phyloP scores from a whole-genome alignment of 352 stramenopile species.

The Phytopythium cucurbitacearum region DNA sequence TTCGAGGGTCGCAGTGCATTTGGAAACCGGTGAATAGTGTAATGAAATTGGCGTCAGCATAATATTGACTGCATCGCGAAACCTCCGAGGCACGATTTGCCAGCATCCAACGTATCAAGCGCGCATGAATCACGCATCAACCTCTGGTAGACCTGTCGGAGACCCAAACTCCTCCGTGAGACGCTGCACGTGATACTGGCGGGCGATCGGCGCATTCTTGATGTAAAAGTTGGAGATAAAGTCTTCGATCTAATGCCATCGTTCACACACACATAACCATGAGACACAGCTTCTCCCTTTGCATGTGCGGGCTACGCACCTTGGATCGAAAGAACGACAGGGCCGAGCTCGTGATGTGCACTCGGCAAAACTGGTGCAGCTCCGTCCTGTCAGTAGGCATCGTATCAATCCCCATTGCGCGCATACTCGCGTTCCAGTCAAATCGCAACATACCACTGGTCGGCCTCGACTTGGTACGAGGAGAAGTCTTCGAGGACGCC shows the following conservation, averaged over 20 bases:
- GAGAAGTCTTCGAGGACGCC: conserved; percentile 69
- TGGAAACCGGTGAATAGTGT: too few species aligned
- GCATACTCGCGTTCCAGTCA: not conserved
- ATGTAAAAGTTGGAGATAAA: conserved; percentile 69
- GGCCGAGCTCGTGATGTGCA: conserved; percentile 69
- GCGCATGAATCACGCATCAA: conserved; percentile 6
- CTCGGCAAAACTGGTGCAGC: conserved; percentile 58
- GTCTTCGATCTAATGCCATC: conserved; percentile 45
- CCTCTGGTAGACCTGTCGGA: conserved; percentile 7
- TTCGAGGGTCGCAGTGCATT: too few species aligned
- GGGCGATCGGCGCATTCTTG: conserved; percentile 55
- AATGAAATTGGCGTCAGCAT: too few species aligned
- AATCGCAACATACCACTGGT: conserved; percentile 11
- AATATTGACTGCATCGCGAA: too few species aligned
- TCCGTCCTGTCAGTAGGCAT: conserved; percentile 36
- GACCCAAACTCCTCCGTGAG: conserved; percentile 58
- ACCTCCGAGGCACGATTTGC: too few species aligned
- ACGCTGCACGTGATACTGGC: conserved; percentile 54
- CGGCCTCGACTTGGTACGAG: conserved; percentile 36
- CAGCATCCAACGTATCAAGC: not conserved
- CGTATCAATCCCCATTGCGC: not conserved
- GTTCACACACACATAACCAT: not conserved
- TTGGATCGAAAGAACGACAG: conserved; percentile 73
- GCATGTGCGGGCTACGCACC: conserved; percentile 15
- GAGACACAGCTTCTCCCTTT: conserved; percentile 1